Base-by-base conservation (phyloP, 345 rosid species). In the Aegle marmelos region DNA sequence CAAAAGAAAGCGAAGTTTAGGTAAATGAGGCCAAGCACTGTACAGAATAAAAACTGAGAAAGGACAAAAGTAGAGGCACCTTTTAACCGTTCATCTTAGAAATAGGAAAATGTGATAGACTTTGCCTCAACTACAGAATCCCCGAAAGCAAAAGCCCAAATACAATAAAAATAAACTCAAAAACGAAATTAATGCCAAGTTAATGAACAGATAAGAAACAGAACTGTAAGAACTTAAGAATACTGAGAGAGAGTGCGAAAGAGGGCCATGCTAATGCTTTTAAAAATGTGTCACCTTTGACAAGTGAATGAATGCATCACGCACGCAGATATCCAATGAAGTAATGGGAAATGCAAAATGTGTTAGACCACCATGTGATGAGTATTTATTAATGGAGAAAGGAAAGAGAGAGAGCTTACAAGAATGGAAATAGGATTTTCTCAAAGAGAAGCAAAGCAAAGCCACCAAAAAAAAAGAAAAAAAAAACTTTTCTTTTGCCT, bases 361-460 rank as follows among this genome's bases (percentile, higher is more conserved):
- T 63, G 27, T 57, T 41, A 36, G 80, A 75, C 64, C 31, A 56
- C 61, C 66, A 54, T 69, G 33, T 70, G 62, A 16, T 80, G 79
- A 78, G 56, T 58, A 65, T 74, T 69, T 72, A 56, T 83, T 74
- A 60, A 25, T 34, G 68, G 60, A 66, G 9, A 9, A 11, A 45
- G 24, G 28, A 37, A 25, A 74, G 22, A 19, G 14, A 17, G 30
- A 45, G 75, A 34, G 75, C 60, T 79, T 73, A 82, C 82, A 76
- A 62, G 79, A 62, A 72, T 70, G 74, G 79, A 72, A 82, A 85
- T 83, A 77, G 87, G 85, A 85, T 83, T 81, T 75, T 88, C 80
- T 79, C 54, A 56, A 66, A 80, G 70, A 74, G 87, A 90, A 85
- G 82, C 77, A 85, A 86, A 85, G 77, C 78, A 70, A 41, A 41